Base-by-base conservation (phyloP, 805 yeast genomes). In the Kazachstania psychrophila region DNA sequence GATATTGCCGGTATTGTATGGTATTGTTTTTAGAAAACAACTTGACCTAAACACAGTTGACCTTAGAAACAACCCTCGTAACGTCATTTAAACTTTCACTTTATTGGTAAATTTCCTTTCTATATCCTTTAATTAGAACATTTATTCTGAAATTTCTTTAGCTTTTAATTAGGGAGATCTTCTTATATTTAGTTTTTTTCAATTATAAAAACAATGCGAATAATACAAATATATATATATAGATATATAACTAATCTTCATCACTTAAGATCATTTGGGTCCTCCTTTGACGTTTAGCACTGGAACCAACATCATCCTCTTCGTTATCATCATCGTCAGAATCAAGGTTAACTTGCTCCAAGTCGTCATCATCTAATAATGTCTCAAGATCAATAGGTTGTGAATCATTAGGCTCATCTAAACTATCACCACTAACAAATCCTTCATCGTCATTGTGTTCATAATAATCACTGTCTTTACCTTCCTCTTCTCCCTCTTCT, bases 301-400 rank as follows among this genome's bases (percentile, higher is more conserved):
- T 40, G 17, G 37, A 41, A 15, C 59, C 66, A 14, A 62, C 66
- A 20, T 63, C 67, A 5, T 59, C 65, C 6, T 63, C 60, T 30
- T 64, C 68, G 20, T 49, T 62, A 16, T 59, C 61, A 20, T 56
- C 58, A n/a, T 53, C 54, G 16, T 60, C 62, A 23, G 56, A 57
- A n/a, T 52, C 54, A 17, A 30, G 6, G 6, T 13, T n/a, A 13
- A 19, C 25, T 19, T 30, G 28, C 28, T 25, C 28, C 14, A 25
- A 6, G 7, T 35, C 33, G 12, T 34, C 36, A n/a, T 38, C 37
- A 7, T 23, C 33, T n/a, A 5, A 8, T 13, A 4, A 25, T 25
- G 5, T 20, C 12, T 16, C 4, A 23, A 27, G 18, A 24, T 16
- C 20, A 26, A 20, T 24, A 22, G 23, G 23, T 10, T 20, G 23